Evolutionary conservation across 2,329 filamentous ascomycete genomes (phyloP), one percentile per base, ranked within the genome.

Genomic region (Neospermospora avenae): DNA sequence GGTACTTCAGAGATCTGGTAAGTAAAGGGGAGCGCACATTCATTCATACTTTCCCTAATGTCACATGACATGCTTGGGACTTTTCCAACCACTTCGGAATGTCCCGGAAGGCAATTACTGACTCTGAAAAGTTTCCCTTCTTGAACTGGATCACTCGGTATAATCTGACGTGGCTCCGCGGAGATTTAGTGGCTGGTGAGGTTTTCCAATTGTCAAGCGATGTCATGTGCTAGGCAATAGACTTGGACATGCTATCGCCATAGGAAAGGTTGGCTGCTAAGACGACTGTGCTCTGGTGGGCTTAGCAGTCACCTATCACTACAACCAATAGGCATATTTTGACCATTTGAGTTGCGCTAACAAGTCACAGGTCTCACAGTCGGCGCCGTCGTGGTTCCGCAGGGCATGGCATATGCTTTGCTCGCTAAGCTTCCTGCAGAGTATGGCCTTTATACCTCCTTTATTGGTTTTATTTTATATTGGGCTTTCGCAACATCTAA

Each of bases 401-500:
- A 98, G 73, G 89, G 91, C 63, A 97, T 98, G 93, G 93, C 93
- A 0, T 98, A 98, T 75, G 93, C 93, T 31, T 80, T 87, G 63
- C 81, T 98, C 25, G 93, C 93, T 45, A 83, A 87, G 63, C 81
- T 98, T n/a, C 81, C 84, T 0, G 84, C 88, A 4, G 82, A 98
- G 72, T 98, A 87, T 70, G 93, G 93, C 55, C 82, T 98, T 0
- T 96, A 96, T 76, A 95, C 93, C 0, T 97, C 93, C 0, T 98
- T 99, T 72, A 93, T 97, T 83, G 95, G 93, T 53, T 93, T 96
- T 16, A 74, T 96, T 63, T 81, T 96, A 62, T 99, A 99, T 76
- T 98, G 93, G 93, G 89, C 97, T 72, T 98, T 98, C 71, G 95
- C 93, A 35, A 99, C 95, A 0, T 97, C 93, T 11, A 99, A 98